These are phyloP conservation scores for Picochlorum costavermella DNA, from an alignment of 139 green algal genomes.

Conservation along the genomic window DNA sequence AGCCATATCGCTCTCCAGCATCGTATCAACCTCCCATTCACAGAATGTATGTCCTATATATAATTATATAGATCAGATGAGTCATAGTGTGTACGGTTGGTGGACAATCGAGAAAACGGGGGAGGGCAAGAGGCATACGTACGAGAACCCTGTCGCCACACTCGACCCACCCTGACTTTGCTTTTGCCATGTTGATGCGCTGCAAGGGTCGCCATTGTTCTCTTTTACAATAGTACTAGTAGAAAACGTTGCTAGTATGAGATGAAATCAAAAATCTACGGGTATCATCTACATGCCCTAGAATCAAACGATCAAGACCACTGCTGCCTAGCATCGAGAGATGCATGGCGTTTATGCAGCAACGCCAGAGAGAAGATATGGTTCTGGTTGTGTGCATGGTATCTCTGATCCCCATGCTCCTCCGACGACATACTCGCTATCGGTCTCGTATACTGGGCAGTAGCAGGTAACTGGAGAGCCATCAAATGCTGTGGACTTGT, in stretches of 20 bases:
- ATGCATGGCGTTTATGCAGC: too few species aligned
- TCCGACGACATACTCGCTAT: background rate
- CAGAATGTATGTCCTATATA: constrained; percentile 61
- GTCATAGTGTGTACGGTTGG: background rate
- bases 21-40: constrained; percentile 72
- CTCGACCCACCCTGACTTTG: constrained; percentile 60
- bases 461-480: constrained; percentile 15
- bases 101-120: background rate
- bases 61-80: background rate
- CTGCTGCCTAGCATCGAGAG: too few species aligned
- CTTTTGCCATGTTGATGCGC: constrained; percentile 82
- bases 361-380: too few species aligned
- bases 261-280: too few species aligned
- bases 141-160: constrained; percentile 60
- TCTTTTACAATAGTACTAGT: too few species aligned
- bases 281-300: too few species aligned
- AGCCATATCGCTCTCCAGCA: constrained; percentile 79
- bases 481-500: constrained; percentile 7
- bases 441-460: constrained; percentile 7
- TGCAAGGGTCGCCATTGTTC: constrained; percentile 26
- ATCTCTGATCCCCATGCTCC: too few species aligned
- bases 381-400: too few species aligned
- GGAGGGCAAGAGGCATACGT: background rate
- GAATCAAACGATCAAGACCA: too few species aligned
- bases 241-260: too few species aligned